Evolutionary conservation across 2,329 filamentous ascomycete genomes (phyloP), one percentile per base, ranked within the genome.

Genomic region (Chaetomiaceae sp.): DNA sequence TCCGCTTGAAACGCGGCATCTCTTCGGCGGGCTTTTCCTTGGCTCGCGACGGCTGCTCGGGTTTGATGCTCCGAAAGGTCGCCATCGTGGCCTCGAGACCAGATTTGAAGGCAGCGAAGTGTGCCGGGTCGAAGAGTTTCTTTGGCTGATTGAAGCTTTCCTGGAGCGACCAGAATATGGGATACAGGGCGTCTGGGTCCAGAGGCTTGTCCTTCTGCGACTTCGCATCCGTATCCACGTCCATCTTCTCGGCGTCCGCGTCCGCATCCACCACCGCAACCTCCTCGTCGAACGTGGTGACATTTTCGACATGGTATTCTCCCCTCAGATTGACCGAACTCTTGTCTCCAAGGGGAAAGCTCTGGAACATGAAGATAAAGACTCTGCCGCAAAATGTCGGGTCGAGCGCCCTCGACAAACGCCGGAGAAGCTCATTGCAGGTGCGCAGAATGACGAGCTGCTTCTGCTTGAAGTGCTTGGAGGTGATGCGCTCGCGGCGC

Each of bases 301-400:
- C 81, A 73, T 99, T 99, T 63, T 97, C 93, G 21, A 87, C 82
- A 63, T 99, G 93, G 60, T 93, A 99, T 70, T 97, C 92, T 60
- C 93, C 93, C 45, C 93, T 82, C 34, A 97, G 76, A 64, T 99
- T 99, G 44, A 99, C 93, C 0, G 93, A 96, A 66, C 93, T 97
- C 66, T 92, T 93, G 69, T 99, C 95, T 27, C 92, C 92, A 0
- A 99, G 76, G 1, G 93, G 93, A 63, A 99, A 97, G 67, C 90
- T 95, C 67, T 99, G 93, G 68, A 97, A 99, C 65, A 99, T 82
- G 68, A 96, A 99, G 57, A 99, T 96, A 68, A 97, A 97, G 21
- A 99, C 93, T 34, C 93, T 82, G 14, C 93, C 93, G 64, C 93
- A 99, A 66, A 99, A 99, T 0, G 95, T 90, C 0, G 93, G 95